Evolutionary conservation across 192 early-diverging fungal genomes (phyloP).

Genomic region (Anaeromyces robustus): DNA sequence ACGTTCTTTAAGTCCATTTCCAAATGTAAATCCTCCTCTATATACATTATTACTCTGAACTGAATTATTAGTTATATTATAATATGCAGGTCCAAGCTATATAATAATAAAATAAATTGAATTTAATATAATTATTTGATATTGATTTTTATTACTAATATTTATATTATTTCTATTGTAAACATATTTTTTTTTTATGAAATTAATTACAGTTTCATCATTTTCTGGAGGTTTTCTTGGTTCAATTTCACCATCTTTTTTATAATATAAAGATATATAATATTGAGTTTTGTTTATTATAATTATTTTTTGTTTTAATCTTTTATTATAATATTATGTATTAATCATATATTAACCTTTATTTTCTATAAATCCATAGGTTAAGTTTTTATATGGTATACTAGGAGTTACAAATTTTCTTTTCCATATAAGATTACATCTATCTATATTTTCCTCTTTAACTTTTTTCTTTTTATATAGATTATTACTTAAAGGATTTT

Average conservation of each 20-base stretch:
- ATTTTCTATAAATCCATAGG: background rate
- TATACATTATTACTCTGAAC: background rate
- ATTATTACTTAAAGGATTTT: background rate
- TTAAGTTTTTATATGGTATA: background rate
- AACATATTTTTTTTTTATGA: background rate
- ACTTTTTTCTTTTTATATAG: background rate
- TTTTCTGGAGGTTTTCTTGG: background rate
- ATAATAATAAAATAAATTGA: too few species aligned
- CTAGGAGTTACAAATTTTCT: background rate
- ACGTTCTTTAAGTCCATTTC: background rate
- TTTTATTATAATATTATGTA: too few species aligned
- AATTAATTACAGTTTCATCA: background rate
- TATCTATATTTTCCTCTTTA: background rate
- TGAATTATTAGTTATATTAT: background rate
- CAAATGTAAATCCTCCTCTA: background rate
- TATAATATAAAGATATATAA: too few species aligned
- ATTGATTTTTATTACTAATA: too few species aligned
- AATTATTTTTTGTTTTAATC: too few species aligned
- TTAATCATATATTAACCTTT: background rate
- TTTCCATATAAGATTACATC: background rate
- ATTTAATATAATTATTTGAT: too few species aligned
- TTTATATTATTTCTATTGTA: too few species aligned
- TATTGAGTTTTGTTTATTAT: too few species aligned
- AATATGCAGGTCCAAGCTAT: background rate
- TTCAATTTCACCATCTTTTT: background rate